Base-by-base conservation (phyloP, 2,329 filamentous ascomycete species). In the Stenocarpella maydis region DNA sequence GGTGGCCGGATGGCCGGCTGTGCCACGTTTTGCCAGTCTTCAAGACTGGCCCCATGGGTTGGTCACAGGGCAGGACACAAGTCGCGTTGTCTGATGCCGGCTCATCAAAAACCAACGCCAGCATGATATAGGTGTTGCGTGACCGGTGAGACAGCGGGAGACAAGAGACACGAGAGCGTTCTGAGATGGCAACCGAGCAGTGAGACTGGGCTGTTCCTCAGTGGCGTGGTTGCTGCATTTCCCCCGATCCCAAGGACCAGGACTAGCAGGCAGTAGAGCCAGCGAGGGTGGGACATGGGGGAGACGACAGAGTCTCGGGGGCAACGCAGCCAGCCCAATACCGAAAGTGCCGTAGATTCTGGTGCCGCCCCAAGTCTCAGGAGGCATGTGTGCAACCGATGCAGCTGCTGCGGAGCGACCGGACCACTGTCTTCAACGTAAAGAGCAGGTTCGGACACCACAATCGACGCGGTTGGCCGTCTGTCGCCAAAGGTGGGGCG, bases 351-450 rank as follows among this genome's bases (percentile, higher is more conserved):
- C 53, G 64, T 63, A 24, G 37, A 43, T 39, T 39, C 28, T 47
- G 49, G n/a, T 69, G 37, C 54, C 45, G 47, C 34, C 39, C 31
- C 24, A 52, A 39, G 39, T 45, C 39, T 41, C 24, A 53, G 58
- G 39, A 64, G 67, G 52, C 26, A 53, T 52, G 21, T 47, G 49
- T 52, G 41, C 53, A 26, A 69, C 64, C 28, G 50, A 45, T 49
- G 60, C 60, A 65, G 67, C 31, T 69, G 67, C 31, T 69, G 68
- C 54, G 66, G 68, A 67, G 50, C 50, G 52, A 69, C 64, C 68
- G 53, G 19, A 67, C n/a, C 58, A 49, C 58, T 63, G 58, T n/a
- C n/a, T n/a, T n/a, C n/a, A n/a, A n/a, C n/a, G n/a, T 21, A 49
- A 28, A 49, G 58, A 12, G 12, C 58, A 63, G 26, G 45, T 19